These are phyloP conservation scores for Aureobasidium lini DNA, from an alignment of 2,329 filamentous ascomycete species.

Conservation along the genomic window DNA sequence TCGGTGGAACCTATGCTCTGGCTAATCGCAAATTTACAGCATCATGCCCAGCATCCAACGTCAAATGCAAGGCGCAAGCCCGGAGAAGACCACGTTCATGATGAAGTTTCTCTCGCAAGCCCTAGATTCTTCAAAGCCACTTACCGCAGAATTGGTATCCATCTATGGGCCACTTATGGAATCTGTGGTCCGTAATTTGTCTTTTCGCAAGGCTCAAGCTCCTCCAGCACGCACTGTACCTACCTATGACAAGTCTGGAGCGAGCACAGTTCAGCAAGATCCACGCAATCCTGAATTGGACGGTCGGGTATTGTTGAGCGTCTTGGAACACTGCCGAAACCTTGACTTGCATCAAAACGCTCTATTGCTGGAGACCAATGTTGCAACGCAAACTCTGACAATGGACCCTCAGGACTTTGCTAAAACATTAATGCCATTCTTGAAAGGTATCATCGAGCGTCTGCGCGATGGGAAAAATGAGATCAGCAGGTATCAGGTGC, in stretches of 20 bases:
- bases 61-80: background rate
- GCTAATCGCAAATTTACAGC: background rate
- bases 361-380: background rate
- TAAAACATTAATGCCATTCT: background rate
- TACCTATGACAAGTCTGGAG: background rate
- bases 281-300: background rate
- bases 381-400: background rate
- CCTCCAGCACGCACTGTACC: background rate
- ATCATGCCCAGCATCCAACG: background rate
- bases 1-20: background rate
- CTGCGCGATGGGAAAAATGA: background rate
- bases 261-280: background rate
- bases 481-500: background rate
- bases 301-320: background rate
- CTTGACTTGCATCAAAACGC: background rate
- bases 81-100: background rate
- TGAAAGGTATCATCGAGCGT: background rate
- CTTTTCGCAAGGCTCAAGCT: background rate
- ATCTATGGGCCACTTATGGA: background rate
- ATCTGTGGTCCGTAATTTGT: background rate
- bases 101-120: background rate
- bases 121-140: background rate
- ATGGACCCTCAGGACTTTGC: slow-evolving; percentile 4
- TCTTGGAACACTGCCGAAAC: background rate
- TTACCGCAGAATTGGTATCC: background rate